phyloP scores from a whole-genome alignment of 2,329 filamentous ascomycete genomes.

The Beauveria brongniartii region DNA sequence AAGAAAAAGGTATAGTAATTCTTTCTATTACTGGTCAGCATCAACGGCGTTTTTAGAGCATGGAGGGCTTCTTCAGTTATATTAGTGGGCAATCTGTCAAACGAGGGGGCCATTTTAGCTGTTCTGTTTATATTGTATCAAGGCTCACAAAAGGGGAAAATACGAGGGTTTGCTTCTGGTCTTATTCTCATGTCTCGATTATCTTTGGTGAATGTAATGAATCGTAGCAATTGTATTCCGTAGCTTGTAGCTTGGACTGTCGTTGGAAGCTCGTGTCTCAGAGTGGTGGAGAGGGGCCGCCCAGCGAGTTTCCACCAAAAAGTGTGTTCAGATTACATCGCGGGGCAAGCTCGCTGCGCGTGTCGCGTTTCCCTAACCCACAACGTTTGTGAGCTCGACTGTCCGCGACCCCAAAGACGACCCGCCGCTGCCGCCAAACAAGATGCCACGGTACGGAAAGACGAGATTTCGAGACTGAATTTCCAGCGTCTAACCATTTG shows the following conservation, averaged over 20 bases:
- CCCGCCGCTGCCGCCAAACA: neutral
- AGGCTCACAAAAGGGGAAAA: neutral
- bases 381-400: neutral
- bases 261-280: neutral
- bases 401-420: neutral
- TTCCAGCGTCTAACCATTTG: neutral
- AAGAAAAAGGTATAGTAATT: slow-evolving; percentile 13
- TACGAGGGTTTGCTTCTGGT: neutral
- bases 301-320: neutral
- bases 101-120: neutral
- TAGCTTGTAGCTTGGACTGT: neutral
- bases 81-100: slow-evolving; percentile 5
- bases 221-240: neutral
- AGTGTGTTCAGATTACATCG: neutral
- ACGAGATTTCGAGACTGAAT: neutral
- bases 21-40: slow-evolving; percentile 9
- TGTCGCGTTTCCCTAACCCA: slow-evolving; percentile 7
- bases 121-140: slow-evolving; percentile 7
- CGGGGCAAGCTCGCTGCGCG: slow-evolving; percentile 3
- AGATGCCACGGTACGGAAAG: slow-evolving; percentile 20
- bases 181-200: neutral
- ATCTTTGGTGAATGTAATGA: neutral
- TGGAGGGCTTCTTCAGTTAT: slow-evolving; percentile 7
- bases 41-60: slow-evolving; percentile 12
- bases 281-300: neutral